A percentile compares a stretch with the other conserved stretches of the same genome.
These are phyloP conservation scores for Beauveria varroae DNA, from an alignment of 2,329 filamentous ascomycete genomes.

Conservation along the genomic window DNA sequence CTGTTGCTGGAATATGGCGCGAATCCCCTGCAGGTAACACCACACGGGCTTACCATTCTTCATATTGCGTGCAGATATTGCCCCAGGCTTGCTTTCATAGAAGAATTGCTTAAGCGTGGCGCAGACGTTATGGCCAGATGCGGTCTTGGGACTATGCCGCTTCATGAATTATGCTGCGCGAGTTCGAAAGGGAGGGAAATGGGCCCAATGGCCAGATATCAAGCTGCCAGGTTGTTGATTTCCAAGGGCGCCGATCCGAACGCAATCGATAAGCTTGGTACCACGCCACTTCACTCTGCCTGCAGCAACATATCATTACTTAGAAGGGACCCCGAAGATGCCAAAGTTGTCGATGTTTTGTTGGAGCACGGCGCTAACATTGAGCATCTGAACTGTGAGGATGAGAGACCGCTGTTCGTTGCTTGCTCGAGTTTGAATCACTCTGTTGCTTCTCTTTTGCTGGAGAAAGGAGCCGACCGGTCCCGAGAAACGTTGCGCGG, in stretches of 20 bases:
- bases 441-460: neutral
- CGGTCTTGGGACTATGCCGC: neutral
- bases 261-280: neutral
- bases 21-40: neutral
- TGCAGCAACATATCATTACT: neutral
- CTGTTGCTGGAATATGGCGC: neutral
- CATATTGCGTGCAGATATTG: neutral
- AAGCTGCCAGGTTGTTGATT: neutral
- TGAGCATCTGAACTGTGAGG: neutral
- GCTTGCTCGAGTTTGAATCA: neutral
- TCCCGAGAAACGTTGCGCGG: neutral
- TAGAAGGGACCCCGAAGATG: neutral
- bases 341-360: neutral
- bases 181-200: no score
- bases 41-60: neutral
- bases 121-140: neutral
- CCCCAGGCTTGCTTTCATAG: neutral
- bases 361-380: neutral
- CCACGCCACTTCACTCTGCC: neutral
- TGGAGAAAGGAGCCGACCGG: neutral
- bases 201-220: neutral
- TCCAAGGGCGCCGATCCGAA: neutral
- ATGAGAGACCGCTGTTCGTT: neutral
- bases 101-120: neutral
- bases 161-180: neutral